Evolutionary conservation across 169 alveolate genomes (phyloP).

Genomic region (Toxoplasma gondii): DNA sequence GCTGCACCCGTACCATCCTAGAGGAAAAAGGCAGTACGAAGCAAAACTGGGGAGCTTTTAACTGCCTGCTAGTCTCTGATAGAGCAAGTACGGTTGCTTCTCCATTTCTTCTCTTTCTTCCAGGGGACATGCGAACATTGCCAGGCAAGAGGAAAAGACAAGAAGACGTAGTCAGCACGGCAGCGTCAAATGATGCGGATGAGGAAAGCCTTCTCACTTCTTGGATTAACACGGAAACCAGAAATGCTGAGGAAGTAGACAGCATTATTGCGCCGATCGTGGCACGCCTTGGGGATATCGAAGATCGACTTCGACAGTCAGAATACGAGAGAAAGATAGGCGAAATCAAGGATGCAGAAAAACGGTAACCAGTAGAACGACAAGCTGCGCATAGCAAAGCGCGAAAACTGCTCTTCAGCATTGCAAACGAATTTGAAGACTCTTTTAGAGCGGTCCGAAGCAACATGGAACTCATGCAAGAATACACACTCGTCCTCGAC

Average conservation of each 20-base stretch:
- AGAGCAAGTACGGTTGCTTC: no score
- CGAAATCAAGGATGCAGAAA: neutral
- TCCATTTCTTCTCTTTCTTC: no score
- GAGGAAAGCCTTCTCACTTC: neutral
- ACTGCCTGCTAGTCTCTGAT: no score
- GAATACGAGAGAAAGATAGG: neutral
- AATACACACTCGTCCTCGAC: neutral
- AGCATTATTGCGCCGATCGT: neutral
- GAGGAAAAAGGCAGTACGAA: no score
- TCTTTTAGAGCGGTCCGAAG: neutral
- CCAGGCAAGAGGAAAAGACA: neutral
- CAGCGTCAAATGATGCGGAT: neutral
- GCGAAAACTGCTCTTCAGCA: neutral
- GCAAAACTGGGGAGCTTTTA: no score
- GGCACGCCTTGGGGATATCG: neutral
- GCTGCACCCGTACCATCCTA: no score
- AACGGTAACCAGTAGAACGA: neutral
- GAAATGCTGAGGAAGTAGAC: neutral
- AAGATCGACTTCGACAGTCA: neutral
- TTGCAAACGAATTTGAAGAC: neutral
- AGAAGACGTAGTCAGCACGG: neutral
- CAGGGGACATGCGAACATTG: no score
- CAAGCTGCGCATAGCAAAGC: neutral
- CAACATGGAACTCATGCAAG: conserved; percentile 12
- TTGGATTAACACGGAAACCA: neutral